Conservation (phyloP, 1,284 basidiomycete genomes). For the Stereum hirsutum region DNA sequence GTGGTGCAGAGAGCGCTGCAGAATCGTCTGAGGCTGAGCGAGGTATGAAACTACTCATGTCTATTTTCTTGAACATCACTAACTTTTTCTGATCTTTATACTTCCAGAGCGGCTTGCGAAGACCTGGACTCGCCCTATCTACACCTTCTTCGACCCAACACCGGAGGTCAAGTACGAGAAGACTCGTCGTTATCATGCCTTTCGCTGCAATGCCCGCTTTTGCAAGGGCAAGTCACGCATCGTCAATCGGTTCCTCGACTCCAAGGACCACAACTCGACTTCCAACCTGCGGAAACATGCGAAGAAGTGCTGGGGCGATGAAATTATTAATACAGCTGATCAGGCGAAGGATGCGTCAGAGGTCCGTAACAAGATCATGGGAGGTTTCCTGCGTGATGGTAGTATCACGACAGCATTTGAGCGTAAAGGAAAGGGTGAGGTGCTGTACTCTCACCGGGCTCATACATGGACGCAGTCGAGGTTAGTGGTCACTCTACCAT, state of each 20-base stretch:
- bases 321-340: slow-evolving; percentile 18
- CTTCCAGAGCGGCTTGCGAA: slow-evolving; percentile 12
- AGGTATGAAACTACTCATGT: not conserved
- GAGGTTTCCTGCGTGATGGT: slow-evolving; percentile 7
- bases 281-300: slow-evolving; percentile 25
- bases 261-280: slow-evolving; percentile 20
- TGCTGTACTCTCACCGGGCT: slow-evolving; percentile 4
- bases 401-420: slow-evolving; percentile 18
- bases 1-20: not conserved
- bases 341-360: slow-evolving; percentile 8
- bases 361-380: slow-evolving; percentile 9
- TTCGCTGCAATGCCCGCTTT: slow-evolving; percentile 18
- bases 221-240: slow-evolving; percentile 19
- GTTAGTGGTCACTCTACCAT: slow-evolving; percentile 1
- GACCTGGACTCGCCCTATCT: slow-evolving; percentile 18
- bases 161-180: slow-evolving; percentile 14
- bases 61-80: not conserved
- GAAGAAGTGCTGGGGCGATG: slow-evolving; percentile 24
- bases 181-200: slow-evolving; percentile 20
- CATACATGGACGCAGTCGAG: slow-evolving; percentile 2
- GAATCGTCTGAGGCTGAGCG: not conserved
- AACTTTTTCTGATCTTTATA: not conserved
- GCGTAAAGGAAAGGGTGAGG: not conserved
- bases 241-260: slow-evolving; percentile 21
- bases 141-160: slow-evolving; percentile 21